Conservation (phyloP, 1,139 yeast species). For the Schwanniomyces etchellsii region DNA sequence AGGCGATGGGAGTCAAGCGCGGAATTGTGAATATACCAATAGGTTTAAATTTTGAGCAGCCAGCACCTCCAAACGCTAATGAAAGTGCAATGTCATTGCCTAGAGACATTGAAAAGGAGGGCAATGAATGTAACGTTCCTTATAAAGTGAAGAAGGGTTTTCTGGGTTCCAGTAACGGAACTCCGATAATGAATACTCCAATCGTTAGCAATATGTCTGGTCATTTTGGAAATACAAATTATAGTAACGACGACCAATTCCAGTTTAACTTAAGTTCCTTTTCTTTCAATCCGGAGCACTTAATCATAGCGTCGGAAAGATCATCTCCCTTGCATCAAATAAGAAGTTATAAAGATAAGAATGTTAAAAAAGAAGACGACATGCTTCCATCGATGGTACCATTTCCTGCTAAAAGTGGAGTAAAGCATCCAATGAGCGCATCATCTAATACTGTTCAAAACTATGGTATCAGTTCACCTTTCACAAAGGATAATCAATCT, state of each 20-base stretch:
- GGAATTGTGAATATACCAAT: neutral
- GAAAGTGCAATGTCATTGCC: neutral
- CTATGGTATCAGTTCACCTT: neutral
- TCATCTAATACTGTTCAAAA: neutral
- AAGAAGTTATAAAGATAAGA: neutral
- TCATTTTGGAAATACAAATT: constrained; percentile 26
- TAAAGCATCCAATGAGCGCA: neutral
- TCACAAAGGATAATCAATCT: neutral
- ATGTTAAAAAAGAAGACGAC: neutral
- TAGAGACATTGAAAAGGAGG: neutral
- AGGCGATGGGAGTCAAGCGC: neutral
- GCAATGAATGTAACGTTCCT: neutral
- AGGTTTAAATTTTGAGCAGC: neutral
- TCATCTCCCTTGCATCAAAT: constrained; percentile 1
- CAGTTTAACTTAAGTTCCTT: constrained; percentile 34
- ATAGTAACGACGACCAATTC: constrained; percentile 26
- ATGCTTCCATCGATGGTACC: neutral
- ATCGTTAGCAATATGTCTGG: constrained; percentile 30
- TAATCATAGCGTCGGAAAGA: constrained; percentile 2
- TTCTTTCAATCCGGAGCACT: constrained; percentile 16
- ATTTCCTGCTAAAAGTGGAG: neutral
- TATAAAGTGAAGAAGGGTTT: constrained; percentile 4
- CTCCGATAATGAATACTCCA: constrained; percentile 24
- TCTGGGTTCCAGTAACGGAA: constrained; percentile 12
- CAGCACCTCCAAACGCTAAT: neutral